Conservation (phyloP, 2,329 filamentous ascomycete genomes). For the Alternaria metachromatica region DNA sequence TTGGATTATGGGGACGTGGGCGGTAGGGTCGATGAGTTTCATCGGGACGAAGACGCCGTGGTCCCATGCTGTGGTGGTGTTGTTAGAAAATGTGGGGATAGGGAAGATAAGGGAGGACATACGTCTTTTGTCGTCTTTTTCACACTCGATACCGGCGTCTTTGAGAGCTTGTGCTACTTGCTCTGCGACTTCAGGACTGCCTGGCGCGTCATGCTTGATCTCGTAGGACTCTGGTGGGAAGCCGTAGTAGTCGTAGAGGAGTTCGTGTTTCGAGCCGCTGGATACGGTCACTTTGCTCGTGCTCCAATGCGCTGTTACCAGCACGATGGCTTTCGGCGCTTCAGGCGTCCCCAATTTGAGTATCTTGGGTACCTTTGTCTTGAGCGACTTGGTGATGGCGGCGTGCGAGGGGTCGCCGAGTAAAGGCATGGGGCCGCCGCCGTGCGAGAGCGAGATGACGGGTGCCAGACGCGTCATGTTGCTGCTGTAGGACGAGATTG, state of each 20-base stretch:
- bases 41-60: slow-evolving; percentile 68
- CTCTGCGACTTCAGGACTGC: slow-evolving; percentile 61
- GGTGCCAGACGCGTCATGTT: slow-evolving; percentile 47
- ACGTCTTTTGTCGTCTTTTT: slow-evolving; percentile 44
- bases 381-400: slow-evolving; percentile 60
- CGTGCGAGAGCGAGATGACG: slow-evolving; percentile 50
- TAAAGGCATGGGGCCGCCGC: slow-evolving; percentile 63
- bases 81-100: neutral
- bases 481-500: slow-evolving; percentile 25
- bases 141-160: slow-evolving; percentile 53
- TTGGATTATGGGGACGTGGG: slow-evolving; percentile 63
- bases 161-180: slow-evolving; percentile 57
- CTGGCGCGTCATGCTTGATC: slow-evolving; percentile 64
- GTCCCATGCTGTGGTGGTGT: slow-evolving; percentile 58
- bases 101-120: slow-evolving; percentile 4
- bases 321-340: slow-evolving; percentile 60
- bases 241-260: slow-evolving; percentile 66
- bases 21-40: slow-evolving; percentile 60
- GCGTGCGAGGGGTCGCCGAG: slow-evolving; percentile 63
- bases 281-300: slow-evolving; percentile 60
- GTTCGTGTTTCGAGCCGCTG: slow-evolving; percentile 54
- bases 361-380: slow-evolving; percentile 61
- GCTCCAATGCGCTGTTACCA: slow-evolving; percentile 67
- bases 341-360: slow-evolving; percentile 61
- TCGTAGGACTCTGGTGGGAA: slow-evolving; percentile 64